These are phyloP conservation scores for Suillus subluteus DNA, from an alignment of 768 basidiomycete genomes.

Conservation along the genomic window DNA sequence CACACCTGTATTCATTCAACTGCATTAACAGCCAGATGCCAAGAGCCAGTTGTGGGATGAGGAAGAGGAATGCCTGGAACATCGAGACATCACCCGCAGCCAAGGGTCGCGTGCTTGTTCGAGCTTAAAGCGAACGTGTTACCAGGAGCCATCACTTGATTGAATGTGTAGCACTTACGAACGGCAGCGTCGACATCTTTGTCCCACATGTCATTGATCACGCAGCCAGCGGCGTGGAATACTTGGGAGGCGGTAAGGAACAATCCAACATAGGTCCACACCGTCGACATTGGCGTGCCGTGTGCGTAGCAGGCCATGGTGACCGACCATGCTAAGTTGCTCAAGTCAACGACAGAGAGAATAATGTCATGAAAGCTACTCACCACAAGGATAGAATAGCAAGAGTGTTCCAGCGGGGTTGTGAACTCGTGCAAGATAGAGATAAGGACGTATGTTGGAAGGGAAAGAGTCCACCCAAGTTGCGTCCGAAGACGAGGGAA, in stretches of 20 bases:
- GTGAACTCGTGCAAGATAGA: neutral
- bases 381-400: neutral
- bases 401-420: neutral
- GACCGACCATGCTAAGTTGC: neutral
- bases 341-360: neutral
- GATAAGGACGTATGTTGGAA: neutral
- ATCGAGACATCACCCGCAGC: slow-evolving; percentile 2
- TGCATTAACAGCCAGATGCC: neutral
- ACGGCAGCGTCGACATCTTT: neutral
- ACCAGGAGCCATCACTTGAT: neutral
- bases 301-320: slow-evolving; percentile 1
- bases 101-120: neutral
- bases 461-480: neutral
- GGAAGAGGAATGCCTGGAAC: neutral
- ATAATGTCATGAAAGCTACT: too few relatives aligned
- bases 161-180: neutral
- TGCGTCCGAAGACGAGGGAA: neutral
- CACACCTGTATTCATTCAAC: neutral
- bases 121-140: neutral
- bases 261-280: neutral
- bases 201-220: slow-evolving; percentile 5
- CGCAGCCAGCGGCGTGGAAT: neutral
- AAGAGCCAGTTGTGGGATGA: neutral
- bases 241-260: neutral
- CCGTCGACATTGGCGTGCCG: neutral